Evolutionary conservation across 176 grass and related monocot species (phyloP).

Genomic region (Triticum dicoccoides): DNA sequence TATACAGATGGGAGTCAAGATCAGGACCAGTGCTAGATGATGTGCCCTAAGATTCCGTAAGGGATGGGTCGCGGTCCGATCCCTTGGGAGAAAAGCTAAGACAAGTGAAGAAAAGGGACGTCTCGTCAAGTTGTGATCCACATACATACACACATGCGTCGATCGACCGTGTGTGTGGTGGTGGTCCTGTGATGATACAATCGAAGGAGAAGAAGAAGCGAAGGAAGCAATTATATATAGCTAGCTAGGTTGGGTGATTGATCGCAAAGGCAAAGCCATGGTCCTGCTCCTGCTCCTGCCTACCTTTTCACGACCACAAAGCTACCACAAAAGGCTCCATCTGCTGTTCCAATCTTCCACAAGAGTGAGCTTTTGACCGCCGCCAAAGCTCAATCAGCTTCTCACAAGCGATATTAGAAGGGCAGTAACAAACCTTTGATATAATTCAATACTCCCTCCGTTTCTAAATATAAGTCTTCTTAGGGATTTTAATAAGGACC

Average conservation of each 20-base stretch:
- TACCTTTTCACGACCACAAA: neutral
- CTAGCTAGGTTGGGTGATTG: neutral
- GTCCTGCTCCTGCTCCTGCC: neutral
- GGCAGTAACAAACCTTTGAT: neutral
- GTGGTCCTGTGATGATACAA: conserved; percentile 22
- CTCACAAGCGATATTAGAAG: neutral
- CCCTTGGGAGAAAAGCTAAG: neutral
- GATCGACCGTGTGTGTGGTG: neutral
- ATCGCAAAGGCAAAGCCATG: conserved; percentile 25
- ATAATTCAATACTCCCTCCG: neutral
- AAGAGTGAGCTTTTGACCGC: neutral
- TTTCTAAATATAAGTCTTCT: no score
- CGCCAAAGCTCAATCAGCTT: neutral
- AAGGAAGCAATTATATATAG: neutral
- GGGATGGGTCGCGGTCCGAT: neutral
- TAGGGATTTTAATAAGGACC: no score
- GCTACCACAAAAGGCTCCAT: neutral
- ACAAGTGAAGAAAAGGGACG: neutral
- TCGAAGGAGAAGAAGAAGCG: neutral
- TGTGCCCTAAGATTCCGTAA: conserved; percentile 25
- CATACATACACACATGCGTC: neutral
- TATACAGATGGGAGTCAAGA: neutral
- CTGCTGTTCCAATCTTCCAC: neutral
- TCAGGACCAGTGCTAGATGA: conserved; percentile 14
- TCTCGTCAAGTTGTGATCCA: neutral